Evolutionary conservation across 2,329 filamentous ascomycete species (phyloP), one percentile per base, ranked within the genome.

Genomic region (Alternaria incomplexa): DNA sequence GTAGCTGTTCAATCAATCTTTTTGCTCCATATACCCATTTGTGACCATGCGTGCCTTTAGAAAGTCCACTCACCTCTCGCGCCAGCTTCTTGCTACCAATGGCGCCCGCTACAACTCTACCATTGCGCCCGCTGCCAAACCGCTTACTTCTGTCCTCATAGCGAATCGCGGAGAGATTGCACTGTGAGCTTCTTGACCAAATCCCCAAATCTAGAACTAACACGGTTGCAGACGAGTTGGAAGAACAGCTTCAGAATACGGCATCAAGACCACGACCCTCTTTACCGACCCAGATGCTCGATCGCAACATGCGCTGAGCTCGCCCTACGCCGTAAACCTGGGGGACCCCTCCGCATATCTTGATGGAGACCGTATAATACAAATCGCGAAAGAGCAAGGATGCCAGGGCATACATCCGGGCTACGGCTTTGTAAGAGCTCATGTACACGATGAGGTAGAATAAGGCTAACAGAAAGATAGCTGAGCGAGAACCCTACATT

Each of bases 121-220:
- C 28, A 62, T 62, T 54, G 59, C 75, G 48, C 66, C 73, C 20
- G 60, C 72, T 17, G 58, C 66, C 54, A 84, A 79, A 56, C 72
- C 84, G n/a, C 73, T 87, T 55, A 89, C 89, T 58, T 97, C 93
- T 9, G 91, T 98, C 45, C 86, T 99, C 23, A 98, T 99, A 77
- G 96, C 96, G 57, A 99, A 99, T 79, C 90, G 96, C 72, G 96
- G 96, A 73, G 96, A 99, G 82, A 99, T 99, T 73, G 96, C 96
- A 53, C 86, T 99, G 78, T 87, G 78, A 67, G 23, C 23, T 5
- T 23, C 23, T 23, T 23, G 20, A 20, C 20, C 20, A 20, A 20
- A 20, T 23, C 6, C 23, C 23, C 23, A 44, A 22, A 4, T 26
- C 7, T 1, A 11, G 40, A 25, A 22, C 51, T 67, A 43, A 63